Base-by-base conservation (phyloP, 768 basidiomycete species). In the Roridomyces roridus region DNA sequence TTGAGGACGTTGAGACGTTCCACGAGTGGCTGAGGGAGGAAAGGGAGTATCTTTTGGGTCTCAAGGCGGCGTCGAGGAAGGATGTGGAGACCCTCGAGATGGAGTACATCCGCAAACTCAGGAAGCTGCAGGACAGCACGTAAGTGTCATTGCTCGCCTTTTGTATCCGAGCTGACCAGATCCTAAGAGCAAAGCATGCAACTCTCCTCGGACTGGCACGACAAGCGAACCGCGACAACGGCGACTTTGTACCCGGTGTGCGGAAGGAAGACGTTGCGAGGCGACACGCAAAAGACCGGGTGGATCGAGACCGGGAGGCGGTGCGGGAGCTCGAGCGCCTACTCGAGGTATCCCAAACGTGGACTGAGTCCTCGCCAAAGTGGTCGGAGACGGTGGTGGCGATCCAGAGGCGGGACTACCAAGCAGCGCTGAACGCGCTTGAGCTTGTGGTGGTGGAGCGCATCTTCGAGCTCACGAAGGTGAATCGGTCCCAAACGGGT, bases 231-330 rank as follows among this genome's bases (percentile, higher is more conserved):
- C 26, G 10, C 8, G 23, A 31, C 15, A 7, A 26, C n/a, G 57
- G 25, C 20, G 26, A 34, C 7, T 53, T 52, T 14, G 55, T 18
- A 10, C 47, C 20, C 18, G 28, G 36, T 15, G 18, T 37, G 2
- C 21, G n/a, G 17, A 40, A n/a, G 39, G 39, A n/a, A 18, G 29
- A 46, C 17, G 2, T 49, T 9, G 31, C 51, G n/a, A 25, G 36
- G 17, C 46, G 58, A 2, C 64, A 67, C 45, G 55, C 50, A 10
- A 35, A 40, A 8, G 64, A 67, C 35, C 50, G 52, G 12, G 48
- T 60, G 6, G 59, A 60, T 4, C 37, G 35, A 6, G 55, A 53
- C 15, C 6, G 62, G 2, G 44, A 50, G 6, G n/a, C 21, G 2
- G 46, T 64, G 6, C 60, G 59, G 41, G 42, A 26, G 5, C 35